phyloP scores from a whole-genome alignment of 73 alveolate genomes.

The Effrenium voratum region DNA sequence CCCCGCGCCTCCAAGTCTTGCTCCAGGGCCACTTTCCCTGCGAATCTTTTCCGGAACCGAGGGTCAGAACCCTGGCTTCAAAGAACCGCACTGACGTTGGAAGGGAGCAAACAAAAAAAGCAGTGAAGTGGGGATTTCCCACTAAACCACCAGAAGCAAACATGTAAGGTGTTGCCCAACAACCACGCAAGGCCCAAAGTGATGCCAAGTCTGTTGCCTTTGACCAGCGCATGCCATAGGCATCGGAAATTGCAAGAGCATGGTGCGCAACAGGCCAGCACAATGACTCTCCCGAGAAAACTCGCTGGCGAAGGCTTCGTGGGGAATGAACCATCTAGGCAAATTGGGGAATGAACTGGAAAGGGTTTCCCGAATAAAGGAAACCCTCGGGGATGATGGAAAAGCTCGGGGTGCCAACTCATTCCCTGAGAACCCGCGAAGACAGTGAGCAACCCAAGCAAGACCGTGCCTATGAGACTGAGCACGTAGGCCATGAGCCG shows the following conservation, averaged over 20 bases:
- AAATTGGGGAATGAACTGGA: background rate
- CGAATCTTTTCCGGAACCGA: too few relatives aligned
- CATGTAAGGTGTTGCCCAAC: too few relatives aligned
- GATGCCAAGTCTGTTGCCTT: too few relatives aligned
- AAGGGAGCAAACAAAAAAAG: background rate
- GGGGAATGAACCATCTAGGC: background rate
- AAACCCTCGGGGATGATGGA: background rate
- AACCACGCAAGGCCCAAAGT: too few relatives aligned
- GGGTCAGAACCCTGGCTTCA: too few relatives aligned
- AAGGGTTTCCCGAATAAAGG: background rate
- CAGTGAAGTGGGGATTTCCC: too few relatives aligned
- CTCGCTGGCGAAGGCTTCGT: background rate
- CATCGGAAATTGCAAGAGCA: too few relatives aligned
- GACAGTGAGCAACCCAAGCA: too few relatives aligned
- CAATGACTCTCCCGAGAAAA: background rate
- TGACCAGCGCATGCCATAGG: too few relatives aligned
- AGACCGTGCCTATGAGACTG: slow-evolving; percentile 58
- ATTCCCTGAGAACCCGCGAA: too few relatives aligned
- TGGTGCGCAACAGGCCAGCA: too few relatives aligned
- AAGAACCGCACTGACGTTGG: background rate
- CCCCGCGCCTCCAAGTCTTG: slow-evolving; percentile 26
- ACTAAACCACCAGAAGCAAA: too few relatives aligned
- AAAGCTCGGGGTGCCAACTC: background rate
- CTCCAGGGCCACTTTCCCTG: slow-evolving; percentile 70
- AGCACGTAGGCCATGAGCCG: slow-evolving; percentile 71